phyloP scores from a whole-genome alignment of 345 rosid genomes.

The Rhodamnia rubescens region DNA sequence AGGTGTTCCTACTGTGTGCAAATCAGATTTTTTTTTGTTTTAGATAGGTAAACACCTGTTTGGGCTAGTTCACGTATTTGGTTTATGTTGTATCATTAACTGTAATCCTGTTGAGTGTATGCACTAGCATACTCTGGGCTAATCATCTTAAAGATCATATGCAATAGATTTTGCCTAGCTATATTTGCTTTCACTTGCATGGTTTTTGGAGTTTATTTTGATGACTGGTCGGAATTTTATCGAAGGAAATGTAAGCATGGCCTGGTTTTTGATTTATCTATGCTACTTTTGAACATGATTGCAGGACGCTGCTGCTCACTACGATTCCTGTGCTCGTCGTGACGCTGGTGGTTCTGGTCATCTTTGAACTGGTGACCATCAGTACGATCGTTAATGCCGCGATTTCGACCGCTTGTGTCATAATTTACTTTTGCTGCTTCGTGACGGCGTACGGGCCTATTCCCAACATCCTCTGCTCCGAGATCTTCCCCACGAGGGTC shows the following conservation, averaged over 20 bases:
- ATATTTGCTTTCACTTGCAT: background rate
- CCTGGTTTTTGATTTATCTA: background rate
- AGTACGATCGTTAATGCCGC: slow-evolving; percentile 50
- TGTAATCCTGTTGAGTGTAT: background rate
- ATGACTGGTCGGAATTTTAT: background rate
- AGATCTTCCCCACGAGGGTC: slow-evolving; percentile 94
- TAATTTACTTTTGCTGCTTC: slow-evolving; percentile 84
- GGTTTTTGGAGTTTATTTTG: background rate
- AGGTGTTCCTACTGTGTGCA: background rate
- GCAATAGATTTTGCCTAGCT: background rate
- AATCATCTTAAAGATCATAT: background rate
- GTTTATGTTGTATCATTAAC: background rate
- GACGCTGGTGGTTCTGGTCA: slow-evolving; percentile 54
- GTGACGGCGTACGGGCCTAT: slow-evolving; percentile 84
- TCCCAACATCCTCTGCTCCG: slow-evolving; percentile 93
- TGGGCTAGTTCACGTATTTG: background rate
- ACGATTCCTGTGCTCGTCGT: slow-evolving; percentile 76
- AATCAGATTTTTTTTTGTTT: background rate
- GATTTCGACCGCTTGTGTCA: slow-evolving; percentile 66
- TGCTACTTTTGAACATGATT: background rate
- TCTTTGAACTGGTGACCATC: slow-evolving; percentile 38
- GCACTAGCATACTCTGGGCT: background rate
- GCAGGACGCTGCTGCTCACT: slow-evolving; percentile 70
- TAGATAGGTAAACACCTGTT: background rate
- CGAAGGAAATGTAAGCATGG: background rate